Base-by-base conservation (phyloP, 1,284 basidiomycete species). In the Rhodotorula sp. region DNA sequence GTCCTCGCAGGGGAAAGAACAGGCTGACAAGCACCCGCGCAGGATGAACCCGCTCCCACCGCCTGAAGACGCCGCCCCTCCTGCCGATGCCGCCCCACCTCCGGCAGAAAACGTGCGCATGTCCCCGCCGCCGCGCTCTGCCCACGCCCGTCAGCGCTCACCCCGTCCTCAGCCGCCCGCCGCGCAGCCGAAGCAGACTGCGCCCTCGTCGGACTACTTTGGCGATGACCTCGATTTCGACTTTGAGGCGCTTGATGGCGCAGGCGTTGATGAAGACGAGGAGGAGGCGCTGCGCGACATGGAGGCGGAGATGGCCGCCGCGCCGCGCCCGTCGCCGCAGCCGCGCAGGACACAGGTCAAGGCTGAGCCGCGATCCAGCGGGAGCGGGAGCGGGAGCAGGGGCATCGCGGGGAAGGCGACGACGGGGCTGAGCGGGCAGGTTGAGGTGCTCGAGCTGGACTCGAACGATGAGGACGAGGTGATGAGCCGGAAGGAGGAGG, bases 371-470 rank as follows among this genome's bases (percentile, higher is more conserved):
- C 29, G 39, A 21, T 32, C 37, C 9, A 39, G n/a, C 37, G 39
- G 39, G 37, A 32, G 27, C 50, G 41, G 29, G n/a, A n/a, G n/a
- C 6, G 25, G 13, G 25, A 13, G 19, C 29, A 7, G 13, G 19
- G n/a, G 5, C 25, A n/a, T 10, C 1, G 55, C 22, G 12, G 41
- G 59, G 1, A n/a, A 27, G 37, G 29, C 27, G 34, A 39, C 22
- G 37, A 32, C n/a, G 29, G 36, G 54, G 39, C n/a, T 48, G n/a
- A 65, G 64, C 36, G 48, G 64, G 29, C n/a, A 36, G 44, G 53
- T 64, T 37, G 70, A 71, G 37, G 65, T 67, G 36, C 51, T 67
- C 29, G 62, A 64, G 44, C 61, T 71, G 6, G 69, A 66, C 46
- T 61, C 62, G 34, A 66, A 64, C 29, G 65, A 64, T 8, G 69